Base-by-base conservation (phyloP, 1,284 basidiomycete species). In the Laetiporus sulphureus region DNA sequence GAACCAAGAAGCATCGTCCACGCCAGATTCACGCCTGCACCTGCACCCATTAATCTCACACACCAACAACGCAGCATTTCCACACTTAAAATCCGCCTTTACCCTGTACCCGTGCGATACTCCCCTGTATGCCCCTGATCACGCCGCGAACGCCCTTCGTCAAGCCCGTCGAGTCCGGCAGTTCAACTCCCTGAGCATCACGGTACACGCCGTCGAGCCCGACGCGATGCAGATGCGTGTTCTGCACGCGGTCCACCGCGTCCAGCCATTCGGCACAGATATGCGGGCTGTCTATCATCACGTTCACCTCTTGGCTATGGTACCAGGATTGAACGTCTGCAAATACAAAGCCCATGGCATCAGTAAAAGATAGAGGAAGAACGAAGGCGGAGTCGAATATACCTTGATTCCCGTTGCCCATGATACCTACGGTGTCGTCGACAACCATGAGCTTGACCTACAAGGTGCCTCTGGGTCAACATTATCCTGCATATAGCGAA, bases 231-330 rank as follows among this genome's bases (percentile, higher is more conserved):
- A 76, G 56, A 47, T 75, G 68, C 16, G 85, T 87, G 56, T 82
- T 83, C 64, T 89, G 83, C 59, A 86, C 85, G 18, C 73, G 61
- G 21, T 74, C 56, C 15, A 89, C 66, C 2, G 74, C 75, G 35
- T 74, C 69, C 60, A 77, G 71, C 78, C 84, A 83, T 49, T 83
- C 81, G 29, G 58, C 52, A 32, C 82, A 77, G 40, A 85, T 69
- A 44, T 71, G 64, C 23, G 68, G 56, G 18, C 69, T 76, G 58
- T 90, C 85, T 37, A 89, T 68, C 73, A 90, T 77, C 44, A 87
- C 68, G 57, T 90, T 88, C 54, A 82, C 74, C 57, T 90, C 86
- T 51, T 85, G 80, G 31, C 76, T 80, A 60, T 90, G 87, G 68
- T 77, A 88, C 81, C 84, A 87, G 13, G 73, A 77, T 57, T 87